Evolutionary conservation across 352 stramenopile genomes (phyloP), one percentile per base, ranked within the genome.

Genomic region (Thraustochytrium sp.): DNA sequence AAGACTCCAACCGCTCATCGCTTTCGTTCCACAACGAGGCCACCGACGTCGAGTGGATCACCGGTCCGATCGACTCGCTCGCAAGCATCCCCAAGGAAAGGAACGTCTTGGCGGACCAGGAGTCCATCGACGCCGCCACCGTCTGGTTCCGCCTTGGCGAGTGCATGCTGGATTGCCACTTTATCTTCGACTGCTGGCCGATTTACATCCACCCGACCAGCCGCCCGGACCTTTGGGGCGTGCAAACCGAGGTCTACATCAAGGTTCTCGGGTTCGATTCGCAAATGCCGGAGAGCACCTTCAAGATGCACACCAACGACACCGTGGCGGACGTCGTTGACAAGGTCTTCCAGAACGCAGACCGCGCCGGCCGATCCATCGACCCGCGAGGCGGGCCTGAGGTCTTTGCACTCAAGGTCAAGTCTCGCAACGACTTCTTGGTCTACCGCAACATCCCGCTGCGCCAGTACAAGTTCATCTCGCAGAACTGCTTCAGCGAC

Each of bases 371-470:
- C 18, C 29, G 44, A 26, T 36, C 23, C n/a, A 80, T 80, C 13
- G 68, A 80, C 68, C 62, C 36, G 16, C 0, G 37, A 1, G 48
- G 48, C 37, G 65, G 65, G 29, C 68, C 68, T 2, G 8, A 40
- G 3, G 23, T 72, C 37, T 80, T 65, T 3, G 68, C 23, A 2
- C 48, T 80, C 23, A 80, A 80, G 38, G 53, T 80, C 0, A 46
- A 80, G 38, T 80, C 68, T 0, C 48, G n/a, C n/a, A 80, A 80
- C 34, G 68, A 80, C 42, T 80, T 80, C 26, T n/a, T 80, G 4
- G 68, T 80, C 3, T 80, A 80, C 38, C 48, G 68, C 48, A 42
- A 80, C 31, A 64, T 80, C 42, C 68, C 68, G 1, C 42, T 80
- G 1, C 68, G 68, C 21, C 68, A 80, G 46, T 80, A 80, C 51